Evolutionary conservation across 2,329 filamentous ascomycete genomes (phyloP).

Genomic region (Scedosporium aurantiacum): DNA sequence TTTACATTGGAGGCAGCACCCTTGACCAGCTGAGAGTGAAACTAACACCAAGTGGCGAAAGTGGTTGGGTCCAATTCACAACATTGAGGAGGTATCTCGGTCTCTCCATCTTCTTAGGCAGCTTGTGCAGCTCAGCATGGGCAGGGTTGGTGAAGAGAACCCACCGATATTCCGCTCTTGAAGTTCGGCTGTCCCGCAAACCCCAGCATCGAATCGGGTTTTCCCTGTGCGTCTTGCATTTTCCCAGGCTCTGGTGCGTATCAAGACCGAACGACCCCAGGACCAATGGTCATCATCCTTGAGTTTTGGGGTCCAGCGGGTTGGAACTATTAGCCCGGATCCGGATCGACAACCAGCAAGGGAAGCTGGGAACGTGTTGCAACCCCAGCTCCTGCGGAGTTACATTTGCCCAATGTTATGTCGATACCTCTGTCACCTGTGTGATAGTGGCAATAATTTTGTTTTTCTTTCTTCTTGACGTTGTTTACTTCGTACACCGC

Average conservation of each 20-base stretch:
- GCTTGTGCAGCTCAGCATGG: no score
- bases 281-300: neutral
- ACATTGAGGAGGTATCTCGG: no score
- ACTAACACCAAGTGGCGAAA: neutral
- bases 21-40: conserved; percentile 4
- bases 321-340: neutral
- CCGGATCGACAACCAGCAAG: neutral
- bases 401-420: neutral
- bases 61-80: neutral
- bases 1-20: neutral
- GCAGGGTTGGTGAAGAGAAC: no score
- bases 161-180: no score
- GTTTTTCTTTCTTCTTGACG: no score
- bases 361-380: neutral
- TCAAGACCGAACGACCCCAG: no score
- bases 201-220: neutral
- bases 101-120: no score
- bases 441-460: neutral
- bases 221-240: neutral
- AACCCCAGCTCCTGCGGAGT: neutral
- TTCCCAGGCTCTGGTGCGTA: neutral
- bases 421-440: neutral
- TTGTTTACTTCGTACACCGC: no score
- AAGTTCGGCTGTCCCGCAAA: neutral
- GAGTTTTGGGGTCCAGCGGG: neutral